Base-by-base conservation (phyloP, 2,329 filamentous ascomycete species). In the Fusarium xyrophilum region DNA sequence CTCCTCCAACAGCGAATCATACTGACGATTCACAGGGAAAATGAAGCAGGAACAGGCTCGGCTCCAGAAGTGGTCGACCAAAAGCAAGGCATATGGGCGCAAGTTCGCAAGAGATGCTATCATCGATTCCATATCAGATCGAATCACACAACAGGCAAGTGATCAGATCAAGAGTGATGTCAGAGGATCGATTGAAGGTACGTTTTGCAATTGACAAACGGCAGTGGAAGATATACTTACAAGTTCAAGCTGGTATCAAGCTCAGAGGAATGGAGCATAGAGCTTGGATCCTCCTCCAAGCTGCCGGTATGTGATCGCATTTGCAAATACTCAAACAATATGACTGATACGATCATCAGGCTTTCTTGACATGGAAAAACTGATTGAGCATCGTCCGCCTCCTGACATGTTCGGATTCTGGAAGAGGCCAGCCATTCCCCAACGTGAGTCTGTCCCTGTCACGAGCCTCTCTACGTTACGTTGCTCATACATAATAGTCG, bases 351-450 rank as follows among this genome's bases (percentile, higher is more conserved):
- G 0, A 12, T 7, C 11, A 1, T 2, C 15, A 72, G 69, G 69
- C 1, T 68, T 72, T 23, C 56, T 72, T 9, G 69, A 72, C 32
- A 70, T 72, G 25, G 69, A 72, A 14, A 72, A 60, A 33, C 14
- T 72, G 13, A 68, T 72, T 9, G 69, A 72, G n/a, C 69, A 72
- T 53, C 69, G 69, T 2, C 52, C 66, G 14, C 60, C 64, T 5
- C 60, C 54, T 15, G 64, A 70, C 23, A 68, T 53, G 19, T 42
- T 70, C 19, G 60, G 67, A 2, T 66, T 66, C 27, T 68, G 67
- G 67, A 72, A 70, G 43, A 57, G 60, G 15, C 69, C 69, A n/a
- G 68, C 69, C 8, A 69, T 69, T 27, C 68, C 69, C 21, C 69
- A 71, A 44, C 65, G 68, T 69, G 38, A 66, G 61, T 54, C 46